Conservation (phyloP, 192 early-diverging fungal genomes). For the Linnemannia elongata region DNA sequence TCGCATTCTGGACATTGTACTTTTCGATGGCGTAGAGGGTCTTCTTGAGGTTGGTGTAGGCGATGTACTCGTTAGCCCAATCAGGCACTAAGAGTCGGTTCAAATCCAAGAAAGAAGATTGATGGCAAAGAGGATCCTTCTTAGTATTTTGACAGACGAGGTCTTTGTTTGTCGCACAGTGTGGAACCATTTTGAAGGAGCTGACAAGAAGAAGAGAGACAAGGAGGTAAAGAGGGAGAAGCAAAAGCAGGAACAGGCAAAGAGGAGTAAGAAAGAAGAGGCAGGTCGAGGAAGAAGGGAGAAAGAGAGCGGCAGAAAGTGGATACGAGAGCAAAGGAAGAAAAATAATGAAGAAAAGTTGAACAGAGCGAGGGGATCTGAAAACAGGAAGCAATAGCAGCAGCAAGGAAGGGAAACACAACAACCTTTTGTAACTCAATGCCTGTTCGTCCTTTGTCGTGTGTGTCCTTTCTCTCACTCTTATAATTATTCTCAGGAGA, state of each 20-base stretch:
- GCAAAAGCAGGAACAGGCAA: background rate
- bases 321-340: background rate
- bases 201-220: background rate
- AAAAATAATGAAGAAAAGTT: background rate
- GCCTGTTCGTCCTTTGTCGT: background rate
- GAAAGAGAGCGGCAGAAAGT: background rate
- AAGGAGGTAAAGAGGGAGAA: background rate
- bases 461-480: background rate
- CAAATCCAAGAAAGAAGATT: background rate
- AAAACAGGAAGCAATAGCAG: background rate
- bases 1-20: slow-evolving; percentile 51
- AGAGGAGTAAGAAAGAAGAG: background rate
- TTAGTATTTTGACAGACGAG: background rate
- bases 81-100: slow-evolving; percentile 70
- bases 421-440: background rate
- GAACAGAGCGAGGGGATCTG: background rate
- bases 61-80: slow-evolving; percentile 84
- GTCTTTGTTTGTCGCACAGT: background rate
- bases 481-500: background rate
- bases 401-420: background rate
- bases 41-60: slow-evolving; percentile 87
- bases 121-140: background rate
- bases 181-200: background rate
- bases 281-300: no score
- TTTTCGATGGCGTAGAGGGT: slow-evolving; percentile 84